These are phyloP conservation scores for Bipolaris cookei DNA, from an alignment of 2,329 filamentous ascomycete species.

Conservation along the genomic window DNA sequence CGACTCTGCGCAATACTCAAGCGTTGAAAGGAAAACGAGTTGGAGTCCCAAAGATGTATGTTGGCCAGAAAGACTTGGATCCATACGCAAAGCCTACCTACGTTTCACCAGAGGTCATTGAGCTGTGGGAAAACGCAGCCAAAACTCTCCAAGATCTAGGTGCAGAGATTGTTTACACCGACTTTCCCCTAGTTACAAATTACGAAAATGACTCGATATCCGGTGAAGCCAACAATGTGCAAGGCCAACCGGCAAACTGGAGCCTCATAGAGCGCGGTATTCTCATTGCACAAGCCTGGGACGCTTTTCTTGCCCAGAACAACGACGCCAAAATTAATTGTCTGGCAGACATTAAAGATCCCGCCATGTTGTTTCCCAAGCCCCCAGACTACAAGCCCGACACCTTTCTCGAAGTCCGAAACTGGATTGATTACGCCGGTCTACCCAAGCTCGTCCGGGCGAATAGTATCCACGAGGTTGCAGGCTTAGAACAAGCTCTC, in stretches of 20 bases:
- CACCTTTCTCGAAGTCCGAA: constrained; percentile 48
- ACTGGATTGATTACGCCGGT: constrained; percentile 50
- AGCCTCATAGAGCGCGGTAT: constrained; percentile 55
- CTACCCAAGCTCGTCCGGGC: constrained; percentile 42
- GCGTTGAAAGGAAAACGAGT: constrained; percentile 55
- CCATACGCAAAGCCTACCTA: constrained; percentile 44
- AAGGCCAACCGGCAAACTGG: constrained; percentile 55
- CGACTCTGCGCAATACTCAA: constrained; percentile 39
- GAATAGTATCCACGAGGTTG: constrained; percentile 51
- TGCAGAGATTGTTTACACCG: constrained; percentile 52
- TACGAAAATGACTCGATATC: constrained; percentile 52
- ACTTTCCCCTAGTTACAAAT: constrained; percentile 56
- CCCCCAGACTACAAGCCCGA: constrained; percentile 48
- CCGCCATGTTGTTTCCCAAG: constrained; percentile 47
- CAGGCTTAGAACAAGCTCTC: constrained; percentile 53
- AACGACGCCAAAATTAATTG: constrained; percentile 48
- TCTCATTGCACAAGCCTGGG: constrained; percentile 61
- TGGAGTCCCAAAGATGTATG: constrained; percentile 60
- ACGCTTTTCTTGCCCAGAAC: constrained; percentile 57
- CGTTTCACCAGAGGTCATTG: constrained; percentile 49
- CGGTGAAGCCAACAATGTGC: constrained; percentile 50
- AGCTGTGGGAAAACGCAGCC: constrained; percentile 44
- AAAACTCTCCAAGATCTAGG: constrained; percentile 51
- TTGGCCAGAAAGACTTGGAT: constrained; percentile 50
- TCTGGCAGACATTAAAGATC: constrained; percentile 51